Evolutionary conservation across 768 basidiomycete genomes (phyloP), one percentile per base, ranked within the genome.

Genomic region (Boletus barrowsii): DNA sequence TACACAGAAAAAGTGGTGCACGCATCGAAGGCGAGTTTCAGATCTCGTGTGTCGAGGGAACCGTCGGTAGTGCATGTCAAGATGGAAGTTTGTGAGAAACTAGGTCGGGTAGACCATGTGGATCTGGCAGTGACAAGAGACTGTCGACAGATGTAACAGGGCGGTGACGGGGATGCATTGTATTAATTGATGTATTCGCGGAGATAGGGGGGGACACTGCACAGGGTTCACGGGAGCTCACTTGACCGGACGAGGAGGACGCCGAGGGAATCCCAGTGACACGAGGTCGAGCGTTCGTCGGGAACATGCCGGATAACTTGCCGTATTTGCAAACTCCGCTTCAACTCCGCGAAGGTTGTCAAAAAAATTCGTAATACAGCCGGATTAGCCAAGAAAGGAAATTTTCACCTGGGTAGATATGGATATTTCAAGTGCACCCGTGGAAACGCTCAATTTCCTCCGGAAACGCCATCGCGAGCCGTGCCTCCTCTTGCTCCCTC

Each of bases 381-480:
- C 56, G 54, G 44, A 58, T 53, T 57, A 54, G 11, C 71, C 55
- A 18, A 59, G 52, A 70, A 64, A 63, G 62, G 63, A 62, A 53
- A 56, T 47, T 6, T 5, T 20, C 37, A 41, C 17, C 20, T 41
- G 37, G 40, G 40, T 54, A 53, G 64, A 63, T 56, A 47, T 53
- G 37, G 43, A 40, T 61, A 61, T 52, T 60, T 61, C 49, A 47
- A 61, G 50, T 3, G 20, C 17, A 39, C 48, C 61, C 52, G 47
- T 46, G 49, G 58, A 63, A 54, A 53, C 53, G 43, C 13, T 20
- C 41, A 49, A 53, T 39, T 50, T 47, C 56, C 53, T 49, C 49
- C 56, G 62, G 60, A 47, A 53, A 50, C 53, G 49, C 56, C 62
- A 66, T 51, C 32, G 8, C 37, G 32, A 56, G 63, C 42, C 48